phyloP scores from a whole-genome alignment of 495 filamentous ascomycete genomes.

The Neohortaea acidophila region DNA sequence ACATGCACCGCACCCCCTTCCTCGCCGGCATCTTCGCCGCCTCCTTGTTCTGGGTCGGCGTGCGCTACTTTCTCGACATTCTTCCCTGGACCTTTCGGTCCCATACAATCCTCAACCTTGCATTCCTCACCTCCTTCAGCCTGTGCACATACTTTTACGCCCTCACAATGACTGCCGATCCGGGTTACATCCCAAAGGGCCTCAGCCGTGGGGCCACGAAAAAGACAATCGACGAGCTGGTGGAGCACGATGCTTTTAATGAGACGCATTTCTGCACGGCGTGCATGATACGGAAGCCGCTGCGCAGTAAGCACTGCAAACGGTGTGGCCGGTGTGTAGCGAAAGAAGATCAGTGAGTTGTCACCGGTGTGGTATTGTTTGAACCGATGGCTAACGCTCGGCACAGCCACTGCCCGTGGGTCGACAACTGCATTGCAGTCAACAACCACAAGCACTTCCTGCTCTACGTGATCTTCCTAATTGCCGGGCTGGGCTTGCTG shows the following conservation, averaged over 20 bases:
- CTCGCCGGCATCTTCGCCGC: slow-evolving; percentile 85
- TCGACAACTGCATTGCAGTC: slow-evolving; percentile 84
- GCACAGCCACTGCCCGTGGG: slow-evolving; percentile 90
- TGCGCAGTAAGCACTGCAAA: slow-evolving; percentile 90
- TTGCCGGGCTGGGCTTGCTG: slow-evolving; percentile 56
- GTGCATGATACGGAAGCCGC: slow-evolving; percentile 83
- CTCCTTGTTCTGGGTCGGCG: slow-evolving; percentile 66
- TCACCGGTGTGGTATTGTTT: slow-evolving; percentile 1
- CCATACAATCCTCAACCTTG: slow-evolving; percentile 55
- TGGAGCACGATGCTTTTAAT: slow-evolving; percentile 77
- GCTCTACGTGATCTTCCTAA: slow-evolving; percentile 63
- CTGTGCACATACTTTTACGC: slow-evolving; percentile 75
- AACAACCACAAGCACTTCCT: slow-evolving; percentile 96
- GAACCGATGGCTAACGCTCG: slow-evolving; percentile 22
- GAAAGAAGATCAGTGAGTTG: slow-evolving; percentile 85
- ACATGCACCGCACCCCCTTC: slow-evolving; percentile 85
- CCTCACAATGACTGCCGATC: slow-evolving; percentile 70
- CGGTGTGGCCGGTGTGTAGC: slow-evolving; percentile 83
- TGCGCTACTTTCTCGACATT: slow-evolving; percentile 58
- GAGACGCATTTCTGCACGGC: slow-evolving; percentile 82
- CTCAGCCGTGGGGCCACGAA: slow-evolving; percentile 77
- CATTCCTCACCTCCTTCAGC: slow-evolving; percentile 48
- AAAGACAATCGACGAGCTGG: slow-evolving; percentile 67
- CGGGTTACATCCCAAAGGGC: slow-evolving; percentile 87
- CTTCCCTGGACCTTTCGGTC: slow-evolving; percentile 45